Base-by-base conservation (phyloP, 768 basidiomycete genomes). In the Suillus placidus region DNA sequence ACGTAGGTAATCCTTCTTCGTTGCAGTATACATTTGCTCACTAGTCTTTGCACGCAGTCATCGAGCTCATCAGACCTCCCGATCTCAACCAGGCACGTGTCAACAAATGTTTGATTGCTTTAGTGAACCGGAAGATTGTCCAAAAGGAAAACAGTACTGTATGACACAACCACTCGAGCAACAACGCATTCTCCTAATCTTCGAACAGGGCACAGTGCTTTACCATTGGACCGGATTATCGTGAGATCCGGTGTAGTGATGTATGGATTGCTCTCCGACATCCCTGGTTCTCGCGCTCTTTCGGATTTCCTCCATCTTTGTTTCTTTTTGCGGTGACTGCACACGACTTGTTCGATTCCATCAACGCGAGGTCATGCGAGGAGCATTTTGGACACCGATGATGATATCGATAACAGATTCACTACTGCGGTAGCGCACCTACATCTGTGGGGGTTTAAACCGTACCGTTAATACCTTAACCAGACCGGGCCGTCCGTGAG, bases 81-180 rank as follows among this genome's bases (percentile, higher is more conserved):
- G 92, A 94, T 68, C 84, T 97, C 43, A 93, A 89, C 61, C 95
- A 97, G 80, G 91, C 94, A 9, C 85, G 92, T 51, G 95, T 94
- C 49, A 97, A 97, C 77, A 96, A 94, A 75, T 97, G 94, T 70
- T 82, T 98, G 43, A 94, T 98, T 61, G 93, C 94, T 2, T 81
- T 98, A 8, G 94, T 96, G 5, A 91, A 90, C 72, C 84, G 93
- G 58, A 97, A 96, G 73, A 84, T 93, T 23, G 92, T 95, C 1
- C 82, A 80, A 64, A 96, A 95, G 76, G 88, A 92, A 51, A 92
- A 82, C 58, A 80, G 79, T 58, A 85, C 87, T 2, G 88, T 89
- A 64, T 60, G 87, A 70, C 43, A 8, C 0, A 2, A 2, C 9
- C 16, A 0, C 49, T 12, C 51, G 18, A 0, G 20, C 4, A 45